phyloP scores from a whole-genome alignment of 1,284 basidiomycete genomes.

The Quambalaria eucalypti region DNA sequence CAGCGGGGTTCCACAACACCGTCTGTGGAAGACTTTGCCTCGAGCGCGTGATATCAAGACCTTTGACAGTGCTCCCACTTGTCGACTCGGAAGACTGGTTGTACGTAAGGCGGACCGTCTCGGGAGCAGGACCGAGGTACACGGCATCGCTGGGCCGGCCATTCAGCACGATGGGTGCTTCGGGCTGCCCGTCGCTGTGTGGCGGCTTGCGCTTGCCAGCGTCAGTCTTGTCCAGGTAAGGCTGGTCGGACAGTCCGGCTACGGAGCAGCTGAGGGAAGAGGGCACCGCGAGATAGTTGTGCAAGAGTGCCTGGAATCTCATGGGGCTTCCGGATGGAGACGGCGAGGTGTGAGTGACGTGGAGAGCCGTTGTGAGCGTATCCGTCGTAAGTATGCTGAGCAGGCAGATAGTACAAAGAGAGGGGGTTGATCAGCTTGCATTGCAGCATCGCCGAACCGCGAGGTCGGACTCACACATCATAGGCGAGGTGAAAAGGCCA shows the following conservation, averaged over 20 bases:
- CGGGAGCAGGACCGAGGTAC: slow-evolving; percentile 4
- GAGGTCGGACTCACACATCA: not conserved
- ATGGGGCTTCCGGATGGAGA: slow-evolving; percentile 17
- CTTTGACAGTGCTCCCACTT: slow-evolving; percentile 19
- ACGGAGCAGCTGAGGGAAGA: slow-evolving; percentile 21
- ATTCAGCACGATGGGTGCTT: slow-evolving; percentile 2
- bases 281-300: slow-evolving; percentile 44
- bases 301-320: slow-evolving; percentile 48
- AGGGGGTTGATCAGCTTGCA: not conserved
- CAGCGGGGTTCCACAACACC: slow-evolving; percentile 48
- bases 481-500: slow-evolving; percentile 6
- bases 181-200: not conserved
- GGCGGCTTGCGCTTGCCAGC: slow-evolving; percentile 14
- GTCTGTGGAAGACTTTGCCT: slow-evolving; percentile 23
- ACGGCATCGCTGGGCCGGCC: slow-evolving; percentile 10
- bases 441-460: too few relatives aligned
- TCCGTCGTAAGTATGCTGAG: slow-evolving; percentile 14
- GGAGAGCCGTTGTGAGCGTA: slow-evolving; percentile 33
- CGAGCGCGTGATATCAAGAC: slow-evolving; percentile 21
- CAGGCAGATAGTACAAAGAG: not conserved
- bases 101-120: slow-evolving; percentile 17
- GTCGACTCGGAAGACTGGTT: too few relatives aligned
- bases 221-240: slow-evolving; percentile 30
- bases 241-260: slow-evolving; percentile 18
- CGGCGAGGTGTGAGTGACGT: slow-evolving; percentile 24